A percentile compares a stretch with the other conserved stretches of the same genome.
Conservation (phyloP, 1,284 basidiomycete species). For the Laetiporus sulphureus region DNA sequence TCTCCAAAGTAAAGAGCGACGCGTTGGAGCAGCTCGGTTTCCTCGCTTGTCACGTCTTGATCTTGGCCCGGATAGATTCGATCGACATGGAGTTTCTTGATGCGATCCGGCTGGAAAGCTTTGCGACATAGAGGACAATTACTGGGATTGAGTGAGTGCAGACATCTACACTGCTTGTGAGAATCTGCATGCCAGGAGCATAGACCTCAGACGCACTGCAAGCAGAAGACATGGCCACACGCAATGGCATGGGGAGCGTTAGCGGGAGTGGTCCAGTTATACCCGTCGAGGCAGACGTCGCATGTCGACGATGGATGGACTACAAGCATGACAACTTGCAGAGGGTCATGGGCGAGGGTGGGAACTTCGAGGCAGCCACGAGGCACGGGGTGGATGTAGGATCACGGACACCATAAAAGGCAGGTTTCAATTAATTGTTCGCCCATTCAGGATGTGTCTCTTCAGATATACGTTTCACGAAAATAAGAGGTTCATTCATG, state of each 20-base stretch:
- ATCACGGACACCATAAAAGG: too few relatives aligned
- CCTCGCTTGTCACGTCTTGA: constrained; percentile 12
- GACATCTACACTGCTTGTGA: constrained; percentile 42
- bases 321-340: constrained; percentile 37
- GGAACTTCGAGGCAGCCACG: too few relatives aligned
- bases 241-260: constrained; percentile 55
- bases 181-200: too few relatives aligned
- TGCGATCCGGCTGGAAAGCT: constrained; percentile 40
- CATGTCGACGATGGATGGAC: constrained; percentile 59
- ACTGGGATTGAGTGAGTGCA: constrained; percentile 39
- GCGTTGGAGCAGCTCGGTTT: constrained; percentile 35
- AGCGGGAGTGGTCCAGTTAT: constrained; percentile 37
- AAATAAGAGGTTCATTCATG: too few relatives aligned
- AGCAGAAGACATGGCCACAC: constrained; percentile 68
- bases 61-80: constrained; percentile 15
- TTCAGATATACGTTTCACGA: too few relatives aligned
- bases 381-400: too few relatives aligned
- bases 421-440: too few relatives aligned
- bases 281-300: constrained; percentile 62
- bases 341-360: neutral
- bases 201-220: constrained; percentile 36
- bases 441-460: too few relatives aligned
- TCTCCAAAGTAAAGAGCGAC: constrained; percentile 39
- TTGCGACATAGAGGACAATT: constrained; percentile 63
- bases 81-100: constrained; percentile 59